Evolutionary conservation across 2,329 filamentous ascomycete species (phyloP), one percentile per base, ranked within the genome.

Genomic region (Penicillium occitanis): DNA sequence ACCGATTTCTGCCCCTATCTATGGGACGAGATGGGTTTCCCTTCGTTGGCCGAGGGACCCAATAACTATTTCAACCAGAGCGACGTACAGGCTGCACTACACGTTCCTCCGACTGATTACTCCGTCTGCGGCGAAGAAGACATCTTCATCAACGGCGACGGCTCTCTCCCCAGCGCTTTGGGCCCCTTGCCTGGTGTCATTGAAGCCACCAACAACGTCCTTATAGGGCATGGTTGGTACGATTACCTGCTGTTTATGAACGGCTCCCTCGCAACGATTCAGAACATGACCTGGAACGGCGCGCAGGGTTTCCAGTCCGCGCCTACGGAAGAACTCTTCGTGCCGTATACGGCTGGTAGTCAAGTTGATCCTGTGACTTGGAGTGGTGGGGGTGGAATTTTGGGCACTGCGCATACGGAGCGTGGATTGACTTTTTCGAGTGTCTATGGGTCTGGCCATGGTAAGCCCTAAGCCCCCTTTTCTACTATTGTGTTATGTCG

Each of bases 231-330:
- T 72, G 91, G 91, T 22, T 80, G 86, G 58, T 84, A 90, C n/a
- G 91, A 93, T 78, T 90, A 86, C 75, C 84, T 91, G 67, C 83
- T 92, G 22, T 80, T 90, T 25, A 84, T 84, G 71, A 90, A 91
- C 74, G 91, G 91, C 10, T 91, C 90, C 0, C 81, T 94, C 1
- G 80, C 93, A 7, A 83, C 85, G 2, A 88, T 94, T 69, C 91
- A 95, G 74, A 93, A 93, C 80, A 92, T 94, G 88, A 93, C 90
- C 0, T 94, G 88, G 88, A 87, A 87, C 66, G 91, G 90, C 13
- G 76, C 84, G 63, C 85, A 90, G 55, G 91, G 91, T 0, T 94
- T 95, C 82, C 86, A 89, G 72, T 73, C 77, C 0, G 77, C 79
- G 2, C 91, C 91, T 86, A 89, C 91, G 72, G 91, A 86, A 75